Conservation (phyloP, 2,329 filamentous ascomycete genomes). For the Aplosporella prunicola region DNA sequence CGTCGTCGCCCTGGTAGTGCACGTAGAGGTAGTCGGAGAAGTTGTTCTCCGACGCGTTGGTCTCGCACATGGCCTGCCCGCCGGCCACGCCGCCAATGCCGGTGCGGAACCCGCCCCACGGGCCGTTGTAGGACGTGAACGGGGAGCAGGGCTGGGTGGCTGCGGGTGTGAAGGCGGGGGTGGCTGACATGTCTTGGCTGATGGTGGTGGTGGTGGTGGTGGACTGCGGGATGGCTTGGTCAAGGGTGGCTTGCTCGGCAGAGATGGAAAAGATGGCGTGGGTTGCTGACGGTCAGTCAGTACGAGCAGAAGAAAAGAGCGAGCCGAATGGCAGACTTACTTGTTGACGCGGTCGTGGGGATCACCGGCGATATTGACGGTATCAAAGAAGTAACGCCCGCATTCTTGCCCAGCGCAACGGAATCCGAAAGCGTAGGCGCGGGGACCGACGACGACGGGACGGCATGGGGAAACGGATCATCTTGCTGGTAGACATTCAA, state of each 20-base stretch:
- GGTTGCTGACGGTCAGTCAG: no score
- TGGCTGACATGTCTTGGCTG: no score
- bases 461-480: neutral
- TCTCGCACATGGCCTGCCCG: conserved; percentile 6
- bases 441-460: neutral
- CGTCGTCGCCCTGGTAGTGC: conserved; percentile 1
- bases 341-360: neutral
- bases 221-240: no score
- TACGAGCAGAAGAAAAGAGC: no score
- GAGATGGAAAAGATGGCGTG: no score
- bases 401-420: conserved; percentile 3
- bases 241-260: no score
- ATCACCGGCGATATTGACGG: neutral
- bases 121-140: neutral
- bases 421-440: neutral
- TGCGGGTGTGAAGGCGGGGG: neutral
- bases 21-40: conserved; percentile 2
- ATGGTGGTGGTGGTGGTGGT: no score
- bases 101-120: neutral
- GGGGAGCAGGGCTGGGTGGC: conserved; percentile 3
- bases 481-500: conserved; percentile 28
- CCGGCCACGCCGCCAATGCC: conserved; percentile 3
- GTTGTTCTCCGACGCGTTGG: neutral
- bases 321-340: neutral
- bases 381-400: neutral